phyloP scores from a whole-genome alignment of 306 rosid genomes.

The Quercus parvula region DNA sequence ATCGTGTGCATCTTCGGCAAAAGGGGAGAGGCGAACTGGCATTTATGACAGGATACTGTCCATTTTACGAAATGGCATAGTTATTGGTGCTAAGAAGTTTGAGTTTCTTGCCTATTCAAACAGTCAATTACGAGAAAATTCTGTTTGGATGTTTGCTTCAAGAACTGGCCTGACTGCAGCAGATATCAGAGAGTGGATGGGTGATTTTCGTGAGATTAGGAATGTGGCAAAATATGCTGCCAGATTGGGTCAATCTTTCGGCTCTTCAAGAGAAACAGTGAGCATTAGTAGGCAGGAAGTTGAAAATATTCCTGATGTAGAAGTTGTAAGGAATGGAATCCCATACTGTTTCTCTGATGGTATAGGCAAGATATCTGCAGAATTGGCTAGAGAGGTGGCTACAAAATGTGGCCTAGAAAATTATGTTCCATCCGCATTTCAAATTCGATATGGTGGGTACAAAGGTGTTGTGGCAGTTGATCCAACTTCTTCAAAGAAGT shows the following conservation, averaged over 20 bases:
- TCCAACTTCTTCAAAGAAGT: slow-evolving; percentile 35
- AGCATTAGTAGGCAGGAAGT: slow-evolving; percentile 42
- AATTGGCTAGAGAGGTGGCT: too few species aligned
- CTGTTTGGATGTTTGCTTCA: slow-evolving; percentile 89
- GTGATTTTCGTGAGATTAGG: slow-evolving; percentile 51
- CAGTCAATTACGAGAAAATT: slow-evolving; percentile 72
- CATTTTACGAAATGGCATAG: slow-evolving; percentile 52
- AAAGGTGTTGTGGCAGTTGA: slow-evolving; percentile 58
- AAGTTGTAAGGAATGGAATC: neutral
- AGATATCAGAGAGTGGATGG: slow-evolving; percentile 63
- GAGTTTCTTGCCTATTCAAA: slow-evolving; percentile 84
- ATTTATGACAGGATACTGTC: slow-evolving; percentile 56
- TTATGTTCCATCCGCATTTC: too few species aligned
- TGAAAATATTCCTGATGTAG: slow-evolving; percentile 53
- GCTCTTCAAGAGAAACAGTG: slow-evolving; percentile 74
- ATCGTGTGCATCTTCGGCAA: slow-evolving; percentile 34
- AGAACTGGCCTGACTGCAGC: slow-evolving; percentile 33
- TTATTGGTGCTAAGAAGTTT: slow-evolving; percentile 64
- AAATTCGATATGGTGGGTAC: slow-evolving; percentile 41
- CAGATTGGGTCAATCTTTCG: slow-evolving; percentile 81
- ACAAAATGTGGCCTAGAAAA: too few species aligned
- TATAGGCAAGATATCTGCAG: slow-evolving; percentile 5
- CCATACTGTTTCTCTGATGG: slow-evolving; percentile 46
- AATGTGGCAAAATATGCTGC: slow-evolving; percentile 93
- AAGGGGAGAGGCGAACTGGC: slow-evolving; percentile 39